phyloP scores from a whole-genome alignment of 345 rosid genomes.

The Adansonia digitata region DNA sequence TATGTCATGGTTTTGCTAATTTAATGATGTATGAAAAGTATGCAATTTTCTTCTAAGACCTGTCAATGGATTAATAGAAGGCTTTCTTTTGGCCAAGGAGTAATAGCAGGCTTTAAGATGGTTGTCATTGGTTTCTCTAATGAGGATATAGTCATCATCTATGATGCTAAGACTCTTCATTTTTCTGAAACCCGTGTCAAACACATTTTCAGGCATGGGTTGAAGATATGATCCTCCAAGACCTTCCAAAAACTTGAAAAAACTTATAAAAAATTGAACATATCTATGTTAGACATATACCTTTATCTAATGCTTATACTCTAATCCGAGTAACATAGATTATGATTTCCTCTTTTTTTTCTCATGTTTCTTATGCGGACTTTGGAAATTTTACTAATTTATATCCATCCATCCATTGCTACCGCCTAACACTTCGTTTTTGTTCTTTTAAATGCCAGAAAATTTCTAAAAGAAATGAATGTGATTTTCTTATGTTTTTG shows the following conservation, averaged over 20 bases:
- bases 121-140: slow-evolving; percentile 1
- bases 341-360: not conserved
- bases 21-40: not conserved
- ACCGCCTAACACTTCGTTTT: not conserved
- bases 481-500: slow-evolving; percentile 2
- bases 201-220: too few species aligned
- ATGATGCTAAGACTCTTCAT: too few species aligned
- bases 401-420: not conserved
- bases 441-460: not conserved
- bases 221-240: too few species aligned
- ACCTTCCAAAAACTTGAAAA: too few species aligned
- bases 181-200: too few species aligned
- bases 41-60: not conserved
- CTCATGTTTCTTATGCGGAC: not conserved
- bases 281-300: too few species aligned
- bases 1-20: not conserved
- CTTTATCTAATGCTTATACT: too few species aligned
- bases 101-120: not conserved
- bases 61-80: not conserved
- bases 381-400: too few species aligned
- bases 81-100: not conserved
- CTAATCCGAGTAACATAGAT: too few species aligned
- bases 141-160: not conserved
- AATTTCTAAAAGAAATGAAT: not conserved
- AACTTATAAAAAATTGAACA: too few species aligned